Base-by-base conservation (phyloP, 169 alveolate species). In the Eimeria falciformis region DNA sequence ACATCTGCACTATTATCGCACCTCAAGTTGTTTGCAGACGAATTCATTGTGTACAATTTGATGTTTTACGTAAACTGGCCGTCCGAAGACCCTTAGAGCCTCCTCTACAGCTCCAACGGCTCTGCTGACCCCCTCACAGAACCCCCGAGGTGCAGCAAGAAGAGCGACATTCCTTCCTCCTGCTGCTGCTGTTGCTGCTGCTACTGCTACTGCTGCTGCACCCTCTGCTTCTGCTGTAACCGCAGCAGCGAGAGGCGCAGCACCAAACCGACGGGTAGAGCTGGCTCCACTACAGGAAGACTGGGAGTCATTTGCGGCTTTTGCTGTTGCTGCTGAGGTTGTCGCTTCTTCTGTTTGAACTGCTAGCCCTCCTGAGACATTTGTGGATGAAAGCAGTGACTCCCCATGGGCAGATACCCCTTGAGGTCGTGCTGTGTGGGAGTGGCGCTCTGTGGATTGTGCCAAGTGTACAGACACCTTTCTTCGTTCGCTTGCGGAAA, bases 51-150 rank as follows among this genome's bases (percentile, higher is more conserved):
- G 98, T 17, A 96, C 98, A 37, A 96, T 96, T 78, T 96, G 96
- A 45, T 96, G 98, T 69, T 96, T 95, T 33, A 96, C 97, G 69
- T 96, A 96, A 14, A 96, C 93, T 29, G 96, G 96, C 0, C 97
- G 95, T 4, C 97, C 97, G 77, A 94, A 95, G 21, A 95, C 33
- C 37, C 95, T 85, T n/a, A 96, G 93, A 1, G 97, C 95, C 37
- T 95, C 96, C 73, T 96, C 97, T n/a, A 96, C 98, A 5, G 97
- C 96, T 27, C 91, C 94, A 29, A 96, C 95, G 12, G 98, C 98
- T 21, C 98, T 83, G 45, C 95, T 75, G 21, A 96, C 98, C 23
- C 98, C 98, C 55, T 95, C 97, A 66, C 98, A 96, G 93, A 96
- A 96, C 23, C 98, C 98, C 14, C 98, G 83, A 2, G 98, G 98